Conservation (phyloP, 2,329 filamentous ascomycete species). For the Ophiostoma ulmi region DNA sequence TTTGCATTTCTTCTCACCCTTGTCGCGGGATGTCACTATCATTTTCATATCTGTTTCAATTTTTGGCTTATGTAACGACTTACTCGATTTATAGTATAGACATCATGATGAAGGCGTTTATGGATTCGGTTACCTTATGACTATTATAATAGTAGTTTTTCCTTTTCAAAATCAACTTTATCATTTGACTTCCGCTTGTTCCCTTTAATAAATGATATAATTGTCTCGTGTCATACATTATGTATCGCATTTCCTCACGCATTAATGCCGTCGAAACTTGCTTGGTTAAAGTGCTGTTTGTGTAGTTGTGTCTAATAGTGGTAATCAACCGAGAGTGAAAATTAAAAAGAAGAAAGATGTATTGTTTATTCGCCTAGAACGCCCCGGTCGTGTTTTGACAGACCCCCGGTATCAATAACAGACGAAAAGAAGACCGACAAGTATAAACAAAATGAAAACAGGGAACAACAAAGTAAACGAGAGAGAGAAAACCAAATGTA, state of each 20-base stretch:
- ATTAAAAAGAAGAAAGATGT: not conserved
- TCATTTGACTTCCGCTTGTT: not conserved
- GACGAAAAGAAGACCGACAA: not conserved
- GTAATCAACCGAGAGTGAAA: not conserved
- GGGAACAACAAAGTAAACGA: not conserved
- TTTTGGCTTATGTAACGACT: constrained; percentile 7
- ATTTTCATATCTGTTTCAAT: not conserved
- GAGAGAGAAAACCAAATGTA: not conserved
- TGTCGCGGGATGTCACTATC: not conserved
- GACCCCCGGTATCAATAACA: constrained; percentile 10
- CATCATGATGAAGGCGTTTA: not conserved
- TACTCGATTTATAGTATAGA: not conserved
- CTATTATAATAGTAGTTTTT: not conserved
- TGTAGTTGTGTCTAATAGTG: not conserved
- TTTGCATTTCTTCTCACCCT: constrained; percentile 12
- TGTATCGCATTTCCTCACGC: not conserved
- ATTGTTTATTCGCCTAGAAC: not conserved
- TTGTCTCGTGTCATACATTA: no score
- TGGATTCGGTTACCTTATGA: not conserved
- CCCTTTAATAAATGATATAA: not conserved
- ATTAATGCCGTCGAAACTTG: no score
- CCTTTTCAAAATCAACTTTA: not conserved
- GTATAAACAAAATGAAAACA: constrained; percentile 2
- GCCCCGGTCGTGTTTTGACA: constrained; percentile 11
- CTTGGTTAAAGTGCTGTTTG: no score